Conservation (phyloP, 257 asterid species). For the Solanum medicagineum region DNA sequence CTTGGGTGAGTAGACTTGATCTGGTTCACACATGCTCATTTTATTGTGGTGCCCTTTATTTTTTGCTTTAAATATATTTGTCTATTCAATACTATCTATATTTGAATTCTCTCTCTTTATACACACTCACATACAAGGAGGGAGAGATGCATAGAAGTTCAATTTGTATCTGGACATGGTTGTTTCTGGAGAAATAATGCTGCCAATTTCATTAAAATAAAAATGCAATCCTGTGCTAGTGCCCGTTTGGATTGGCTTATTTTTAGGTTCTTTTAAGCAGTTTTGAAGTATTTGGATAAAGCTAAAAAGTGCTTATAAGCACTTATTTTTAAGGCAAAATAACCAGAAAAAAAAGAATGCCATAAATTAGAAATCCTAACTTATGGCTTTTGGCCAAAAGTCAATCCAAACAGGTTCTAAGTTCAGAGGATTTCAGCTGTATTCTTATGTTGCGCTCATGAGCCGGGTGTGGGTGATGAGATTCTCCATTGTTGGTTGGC, state of each 20-base stretch:
- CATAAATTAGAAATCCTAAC: too few relatives aligned
- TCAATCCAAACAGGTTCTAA: too few relatives aligned
- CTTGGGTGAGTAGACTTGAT: constrained; percentile 55
- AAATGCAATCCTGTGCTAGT: background rate
- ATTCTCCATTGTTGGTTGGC: background rate
- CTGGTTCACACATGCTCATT: background rate
- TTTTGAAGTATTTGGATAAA: too few relatives aligned
- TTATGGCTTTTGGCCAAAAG: too few relatives aligned
- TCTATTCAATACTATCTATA: background rate
- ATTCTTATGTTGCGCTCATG: background rate
- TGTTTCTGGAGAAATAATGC: background rate
- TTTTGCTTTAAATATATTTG: background rate
- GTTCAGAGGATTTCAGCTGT: background rate
- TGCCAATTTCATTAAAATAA: background rate
- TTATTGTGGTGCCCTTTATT: background rate
- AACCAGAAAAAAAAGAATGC: too few relatives aligned
- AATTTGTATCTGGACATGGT: background rate
- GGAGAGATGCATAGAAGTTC: background rate
- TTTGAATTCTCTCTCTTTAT: background rate
- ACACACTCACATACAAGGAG: background rate
- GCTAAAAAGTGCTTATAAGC: too few relatives aligned
- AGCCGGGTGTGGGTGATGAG: background rate
- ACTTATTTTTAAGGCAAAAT: too few relatives aligned
- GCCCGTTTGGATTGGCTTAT: too few relatives aligned
- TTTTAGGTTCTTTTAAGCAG: too few relatives aligned